phyloP scores from a whole-genome alignment of 164 flowering plant species.

The Echeveria elegans region DNA sequence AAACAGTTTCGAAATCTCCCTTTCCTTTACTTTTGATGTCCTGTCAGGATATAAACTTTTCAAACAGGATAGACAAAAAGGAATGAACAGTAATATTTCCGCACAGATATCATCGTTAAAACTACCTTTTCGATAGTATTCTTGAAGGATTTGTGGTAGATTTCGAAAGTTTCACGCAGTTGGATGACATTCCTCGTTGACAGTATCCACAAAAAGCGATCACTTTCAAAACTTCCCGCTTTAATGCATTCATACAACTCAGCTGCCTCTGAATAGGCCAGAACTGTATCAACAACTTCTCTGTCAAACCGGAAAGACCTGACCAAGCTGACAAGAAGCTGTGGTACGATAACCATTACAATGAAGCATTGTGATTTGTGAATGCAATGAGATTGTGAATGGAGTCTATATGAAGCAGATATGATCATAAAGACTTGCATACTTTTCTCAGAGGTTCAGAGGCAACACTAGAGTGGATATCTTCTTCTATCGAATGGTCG shows the following conservation, averaged over 20 bases:
- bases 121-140: conserved; percentile 49
- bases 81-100: too few relatives aligned
- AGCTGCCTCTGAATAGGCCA: conserved; percentile 45
- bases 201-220: conserved; percentile 42
- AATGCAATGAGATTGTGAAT: too few relatives aligned
- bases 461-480: conserved; percentile 26
- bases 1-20: conserved; percentile 32
- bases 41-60: too few relatives aligned
- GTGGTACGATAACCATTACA: conserved; percentile 9
- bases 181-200: conserved; percentile 55
- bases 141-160: conserved; percentile 39
- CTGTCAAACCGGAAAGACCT: conserved; percentile 62
- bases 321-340: conserved; percentile 58
- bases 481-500: conserved; percentile 71
- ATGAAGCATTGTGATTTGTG: too few relatives aligned
- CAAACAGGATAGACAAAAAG: too few relatives aligned
- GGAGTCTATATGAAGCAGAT: too few relatives aligned
- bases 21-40: conserved; percentile 37
- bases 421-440: too few relatives aligned
- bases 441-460: conserved; percentile 47
- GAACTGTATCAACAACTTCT: conserved; percentile 32
- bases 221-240: conserved; percentile 37
- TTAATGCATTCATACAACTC: conserved; percentile 40
- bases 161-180: conserved; percentile 52
- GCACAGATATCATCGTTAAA: background rate